Conservation (phyloP, 148 eudicot species). For the Fagopyrum homotropicum region DNA sequence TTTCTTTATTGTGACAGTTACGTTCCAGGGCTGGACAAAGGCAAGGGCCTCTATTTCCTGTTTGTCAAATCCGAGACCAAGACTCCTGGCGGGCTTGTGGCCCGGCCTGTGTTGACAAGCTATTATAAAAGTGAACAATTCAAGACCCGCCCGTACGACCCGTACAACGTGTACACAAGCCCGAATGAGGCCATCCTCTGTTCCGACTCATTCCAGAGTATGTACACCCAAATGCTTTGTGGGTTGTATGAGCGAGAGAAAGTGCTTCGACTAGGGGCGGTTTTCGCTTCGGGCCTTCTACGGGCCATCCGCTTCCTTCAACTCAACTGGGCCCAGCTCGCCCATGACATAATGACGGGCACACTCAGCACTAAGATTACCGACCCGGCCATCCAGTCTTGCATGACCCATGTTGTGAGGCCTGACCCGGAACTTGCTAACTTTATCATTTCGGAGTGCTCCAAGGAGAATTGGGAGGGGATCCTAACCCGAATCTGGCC, state of each 20-base stretch:
- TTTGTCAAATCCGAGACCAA: slow-evolving; percentile 73
- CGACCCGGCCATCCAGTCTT: slow-evolving; percentile 26
- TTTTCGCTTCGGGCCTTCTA: slow-evolving; percentile 79
- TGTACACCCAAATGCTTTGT: slow-evolving; percentile 85
- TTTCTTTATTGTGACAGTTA: slow-evolving; percentile 35
- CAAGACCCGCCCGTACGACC: slow-evolving; percentile 80
- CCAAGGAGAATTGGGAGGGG: slow-evolving; percentile 59
- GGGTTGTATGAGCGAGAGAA: slow-evolving; percentile 56
- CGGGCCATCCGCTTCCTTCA: slow-evolving; percentile 95
- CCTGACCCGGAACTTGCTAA: slow-evolving; percentile 56
- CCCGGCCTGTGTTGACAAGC: slow-evolving; percentile 84
- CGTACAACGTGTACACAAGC: slow-evolving; percentile 67
- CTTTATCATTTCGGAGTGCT: slow-evolving; percentile 33
- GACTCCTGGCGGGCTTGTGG: slow-evolving; percentile 78
- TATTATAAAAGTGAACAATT: slow-evolving; percentile 83
- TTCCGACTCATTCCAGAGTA: slow-evolving; percentile 75
- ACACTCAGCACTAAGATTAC: slow-evolving; percentile 33
- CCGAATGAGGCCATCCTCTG: slow-evolving; percentile 81
- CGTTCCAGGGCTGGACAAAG: slow-evolving; percentile 77
- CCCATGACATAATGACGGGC: slow-evolving; percentile 54
- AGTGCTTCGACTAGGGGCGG: slow-evolving; percentile 78
- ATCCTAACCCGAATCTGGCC: slow-evolving; percentile 78
- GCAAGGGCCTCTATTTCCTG: slow-evolving; percentile 77
- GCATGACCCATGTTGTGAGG: slow-evolving; percentile 32
- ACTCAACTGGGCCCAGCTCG: slow-evolving; percentile 50